A percentile compares a stretch with the other conserved stretches of the same genome.
Evolutionary conservation across 2,329 filamentous ascomycete genomes (phyloP).

Genomic region (Tolypocladium album): DNA sequence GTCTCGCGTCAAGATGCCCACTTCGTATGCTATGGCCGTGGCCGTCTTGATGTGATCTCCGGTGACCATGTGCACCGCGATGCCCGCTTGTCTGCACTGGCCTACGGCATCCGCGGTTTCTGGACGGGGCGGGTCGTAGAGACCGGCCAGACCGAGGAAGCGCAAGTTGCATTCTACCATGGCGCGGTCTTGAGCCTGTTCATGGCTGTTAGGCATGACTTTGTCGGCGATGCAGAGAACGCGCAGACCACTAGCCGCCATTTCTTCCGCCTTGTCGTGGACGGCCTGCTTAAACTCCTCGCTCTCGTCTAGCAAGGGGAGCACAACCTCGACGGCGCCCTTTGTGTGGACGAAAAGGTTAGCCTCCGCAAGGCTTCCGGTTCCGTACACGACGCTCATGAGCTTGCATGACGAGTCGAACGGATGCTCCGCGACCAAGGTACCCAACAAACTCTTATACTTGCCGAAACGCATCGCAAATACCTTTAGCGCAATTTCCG

Average conservation of each 20-base stretch:
- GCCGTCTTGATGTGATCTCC: conserved; percentile 60
- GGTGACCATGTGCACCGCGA: conserved; percentile 59
- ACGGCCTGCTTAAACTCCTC: conserved; percentile 36
- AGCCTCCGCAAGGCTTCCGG: conserved; percentile 25
- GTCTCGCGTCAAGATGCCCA: conserved; percentile 43
- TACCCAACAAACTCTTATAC: conserved; percentile 31
- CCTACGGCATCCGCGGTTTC: conserved; percentile 53
- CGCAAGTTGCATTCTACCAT: conserved; percentile 45
- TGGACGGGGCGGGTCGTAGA: conserved; percentile 61
- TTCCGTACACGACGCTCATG: conserved; percentile 59
- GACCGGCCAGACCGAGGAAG: conserved; percentile 60
- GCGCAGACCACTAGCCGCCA: conserved; percentile 54
- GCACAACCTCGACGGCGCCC: conserved; percentile 45
- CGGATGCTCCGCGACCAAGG: conserved; percentile 53
- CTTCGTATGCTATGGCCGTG: conserved; percentile 53
- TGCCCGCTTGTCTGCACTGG: conserved; percentile 48
- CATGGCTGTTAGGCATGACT: conserved; percentile 22
- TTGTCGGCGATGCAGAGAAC: conserved; percentile 56
- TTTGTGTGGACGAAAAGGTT: conserved; percentile 41
- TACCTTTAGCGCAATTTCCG: conserved; percentile 64
- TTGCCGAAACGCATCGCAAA: conserved; percentile 59
- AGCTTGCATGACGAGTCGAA: conserved; percentile 66
- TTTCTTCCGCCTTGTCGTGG: conserved; percentile 37
- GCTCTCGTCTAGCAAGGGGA: conserved; percentile 38
- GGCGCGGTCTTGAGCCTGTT: conserved; percentile 35